These are phyloP conservation scores for Tetragonia tetragonoides DNA, from an alignment of 148 eudicot genomes.

Conservation along the genomic window DNA sequence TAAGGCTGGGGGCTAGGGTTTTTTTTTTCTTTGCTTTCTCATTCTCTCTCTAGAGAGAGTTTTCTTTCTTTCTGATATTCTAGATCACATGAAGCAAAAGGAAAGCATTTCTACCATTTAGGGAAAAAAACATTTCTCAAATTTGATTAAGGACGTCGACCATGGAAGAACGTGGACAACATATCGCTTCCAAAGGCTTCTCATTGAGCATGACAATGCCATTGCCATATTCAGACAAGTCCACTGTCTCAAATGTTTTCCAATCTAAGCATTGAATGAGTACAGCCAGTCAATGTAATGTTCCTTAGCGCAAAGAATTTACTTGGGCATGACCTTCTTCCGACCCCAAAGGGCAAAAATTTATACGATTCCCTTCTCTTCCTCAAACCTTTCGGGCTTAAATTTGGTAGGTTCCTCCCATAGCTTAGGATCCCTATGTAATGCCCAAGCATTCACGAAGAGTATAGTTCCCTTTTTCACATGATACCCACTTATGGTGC, in stretches of 20 bases:
- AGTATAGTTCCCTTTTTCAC: conserved; percentile 18
- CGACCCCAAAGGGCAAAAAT: conserved; percentile 19
- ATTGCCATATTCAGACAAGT: neutral
- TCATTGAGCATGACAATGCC: conserved; percentile 1
- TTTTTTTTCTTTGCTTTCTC: too few species aligned
- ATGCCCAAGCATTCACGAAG: conserved; percentile 14
- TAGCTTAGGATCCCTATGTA: neutral
- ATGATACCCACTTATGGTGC: conserved; percentile 17
- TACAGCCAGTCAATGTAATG: neutral
- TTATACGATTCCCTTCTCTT: neutral
- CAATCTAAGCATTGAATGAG: conserved; percentile 22
- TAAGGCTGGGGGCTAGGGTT: too few species aligned
- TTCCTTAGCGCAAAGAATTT: conserved; percentile 3
- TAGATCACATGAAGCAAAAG: too few species aligned
- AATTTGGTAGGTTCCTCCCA: conserved; percentile 8
- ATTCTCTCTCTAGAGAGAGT: too few species aligned
- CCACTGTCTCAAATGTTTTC: conserved; percentile 3
- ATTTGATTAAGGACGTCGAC: neutral
- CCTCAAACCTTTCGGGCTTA: conserved; percentile 20
- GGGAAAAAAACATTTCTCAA: too few species aligned
- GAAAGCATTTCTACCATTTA: too few species aligned
- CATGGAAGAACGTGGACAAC: conserved; percentile 8
- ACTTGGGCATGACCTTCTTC: conserved; percentile 19
- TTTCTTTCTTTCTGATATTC: too few species aligned
- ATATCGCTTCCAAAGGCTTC: conserved; percentile 2